Conservation (phyloP, 1,284 basidiomycete genomes). For the Naganishia cerealis region DNA sequence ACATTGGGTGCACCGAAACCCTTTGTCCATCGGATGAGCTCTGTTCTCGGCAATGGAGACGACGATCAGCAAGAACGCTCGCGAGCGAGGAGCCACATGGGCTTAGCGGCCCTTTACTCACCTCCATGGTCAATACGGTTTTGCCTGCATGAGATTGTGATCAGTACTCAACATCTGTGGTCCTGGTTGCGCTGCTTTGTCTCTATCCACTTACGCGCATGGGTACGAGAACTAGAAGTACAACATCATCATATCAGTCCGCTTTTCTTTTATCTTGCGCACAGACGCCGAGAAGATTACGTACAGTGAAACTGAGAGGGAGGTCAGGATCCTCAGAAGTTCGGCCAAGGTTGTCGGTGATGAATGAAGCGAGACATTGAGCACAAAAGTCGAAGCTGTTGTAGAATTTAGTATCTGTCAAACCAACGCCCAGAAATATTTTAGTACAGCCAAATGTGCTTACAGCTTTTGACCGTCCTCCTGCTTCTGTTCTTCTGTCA, state of each 20-base stretch:
- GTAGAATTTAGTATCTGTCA: background rate
- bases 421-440: background rate
- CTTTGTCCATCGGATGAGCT: slow-evolving; percentile 96
- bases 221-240: slow-evolving; percentile 80
- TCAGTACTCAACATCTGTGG: background rate
- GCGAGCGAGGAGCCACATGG: background rate
- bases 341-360: slow-evolving; percentile 64
- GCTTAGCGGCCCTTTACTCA: slow-evolving; percentile 33
- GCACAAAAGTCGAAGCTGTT: slow-evolving; percentile 89
- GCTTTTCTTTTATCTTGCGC: background rate
- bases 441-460: slow-evolving; percentile 30
- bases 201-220: slow-evolving; percentile 64
- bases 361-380: slow-evolving; percentile 85
- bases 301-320: slow-evolving; percentile 88
- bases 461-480: slow-evolving; percentile 84
- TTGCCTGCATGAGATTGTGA: slow-evolving; percentile 62
- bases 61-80: slow-evolving; percentile 16
- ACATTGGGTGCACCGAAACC: slow-evolving; percentile 91
- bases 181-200: background rate
- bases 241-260: background rate
- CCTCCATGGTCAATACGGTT: slow-evolving; percentile 86
- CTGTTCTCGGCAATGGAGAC: slow-evolving; percentile 41
- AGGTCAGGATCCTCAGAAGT: slow-evolving; percentile 71
- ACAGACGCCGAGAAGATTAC: slow-evolving; percentile 45
- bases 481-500: slow-evolving; percentile 97